These are phyloP conservation scores for Ogataea polymorpha DNA, from an alignment of 805 yeast species.

Conservation along the genomic window DNA sequence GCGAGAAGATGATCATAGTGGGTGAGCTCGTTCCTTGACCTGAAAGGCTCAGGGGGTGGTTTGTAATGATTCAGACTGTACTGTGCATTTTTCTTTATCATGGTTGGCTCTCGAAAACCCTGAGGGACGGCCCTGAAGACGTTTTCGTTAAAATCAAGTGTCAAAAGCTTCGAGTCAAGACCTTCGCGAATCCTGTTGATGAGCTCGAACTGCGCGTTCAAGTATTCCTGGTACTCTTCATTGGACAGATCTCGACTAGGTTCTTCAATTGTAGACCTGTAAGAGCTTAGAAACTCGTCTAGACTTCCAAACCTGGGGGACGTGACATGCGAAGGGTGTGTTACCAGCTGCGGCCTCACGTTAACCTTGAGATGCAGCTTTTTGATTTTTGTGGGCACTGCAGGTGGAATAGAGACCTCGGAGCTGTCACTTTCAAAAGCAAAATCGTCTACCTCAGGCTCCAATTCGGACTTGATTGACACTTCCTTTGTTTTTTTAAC, in stretches of 20 bases:
- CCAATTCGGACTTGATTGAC: slow-evolving; percentile 2
- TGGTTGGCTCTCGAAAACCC: slow-evolving; percentile 38
- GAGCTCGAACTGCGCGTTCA: slow-evolving; percentile 49
- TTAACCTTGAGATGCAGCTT: slow-evolving; percentile 32
- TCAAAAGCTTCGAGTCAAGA: slow-evolving; percentile 40
- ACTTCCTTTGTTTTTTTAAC: neutral
- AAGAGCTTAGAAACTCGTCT: slow-evolving; percentile 50
- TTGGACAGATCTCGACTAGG: slow-evolving; percentile 43
- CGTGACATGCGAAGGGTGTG: slow-evolving; percentile 58
- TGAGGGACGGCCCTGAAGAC: slow-evolving; percentile 46
- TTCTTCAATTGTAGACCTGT: slow-evolving; percentile 53
- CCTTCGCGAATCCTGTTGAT: slow-evolving; percentile 46
- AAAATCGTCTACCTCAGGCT: slow-evolving; percentile 5
- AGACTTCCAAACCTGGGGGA: slow-evolving; percentile 43
- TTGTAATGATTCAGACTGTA: slow-evolving; percentile 29
- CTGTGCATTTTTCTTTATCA: slow-evolving; percentile 33
- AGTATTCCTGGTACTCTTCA: slow-evolving; percentile 59
- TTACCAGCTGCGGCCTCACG: slow-evolving; percentile 45
- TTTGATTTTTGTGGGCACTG: slow-evolving; percentile 20
- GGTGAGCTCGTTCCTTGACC: slow-evolving; percentile 39
- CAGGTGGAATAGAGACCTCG: slow-evolving; percentile 17
- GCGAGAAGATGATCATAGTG: slow-evolving; percentile 71
- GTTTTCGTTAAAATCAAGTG: slow-evolving; percentile 42
- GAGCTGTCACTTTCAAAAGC: slow-evolving; percentile 15
- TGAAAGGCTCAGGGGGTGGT: slow-evolving; percentile 42